Percentiles rank a stretch among this genome's conserved stretches.
phyloP scores from a whole-genome alignment of 495 filamentous ascomycete genomes.

The Penicilliopsis zonata region DNA sequence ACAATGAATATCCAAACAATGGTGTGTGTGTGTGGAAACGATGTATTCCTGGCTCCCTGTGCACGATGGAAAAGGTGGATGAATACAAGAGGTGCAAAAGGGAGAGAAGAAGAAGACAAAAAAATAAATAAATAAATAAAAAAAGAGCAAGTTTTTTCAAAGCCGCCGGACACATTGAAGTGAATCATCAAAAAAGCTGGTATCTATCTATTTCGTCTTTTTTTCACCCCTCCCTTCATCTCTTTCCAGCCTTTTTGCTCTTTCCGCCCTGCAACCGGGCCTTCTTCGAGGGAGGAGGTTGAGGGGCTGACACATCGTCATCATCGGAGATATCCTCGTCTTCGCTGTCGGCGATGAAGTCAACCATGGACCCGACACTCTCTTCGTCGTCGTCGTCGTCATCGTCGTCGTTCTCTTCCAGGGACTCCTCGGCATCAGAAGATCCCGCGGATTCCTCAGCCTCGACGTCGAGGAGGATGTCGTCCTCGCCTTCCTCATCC shows the following conservation, averaged over 20 bases:
- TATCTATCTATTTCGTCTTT: neutral
- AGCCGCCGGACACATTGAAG: too few relatives aligned
- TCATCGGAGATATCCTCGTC: slow-evolving; percentile 27
- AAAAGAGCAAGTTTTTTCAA: slow-evolving; percentile 7
- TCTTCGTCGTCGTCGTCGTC: slow-evolving; percentile 30
- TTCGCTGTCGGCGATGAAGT: slow-evolving; percentile 36
- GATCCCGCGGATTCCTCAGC: slow-evolving; percentile 34
- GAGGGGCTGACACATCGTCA: slow-evolving; percentile 11
- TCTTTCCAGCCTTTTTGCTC: slow-evolving; percentile 23
- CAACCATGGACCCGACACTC: slow-evolving; percentile 30
- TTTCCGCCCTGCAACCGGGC: slow-evolving; percentile 16
- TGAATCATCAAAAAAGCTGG: too few relatives aligned
- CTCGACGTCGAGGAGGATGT: slow-evolving; percentile 31
- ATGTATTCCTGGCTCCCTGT: neutral
- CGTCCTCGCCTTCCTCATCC: slow-evolving; percentile 27
- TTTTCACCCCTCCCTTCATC: too few relatives aligned
- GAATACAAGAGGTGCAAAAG: too few relatives aligned
- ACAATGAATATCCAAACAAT: too few relatives aligned
- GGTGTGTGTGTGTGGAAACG: too few relatives aligned
- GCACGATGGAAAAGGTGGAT: neutral
- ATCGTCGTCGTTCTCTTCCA: slow-evolving; percentile 30
- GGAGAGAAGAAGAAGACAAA: too few relatives aligned
- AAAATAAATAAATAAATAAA: slow-evolving; percentile 6
- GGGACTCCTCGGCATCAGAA: slow-evolving; percentile 35
- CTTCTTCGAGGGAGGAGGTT: slow-evolving; percentile 28